Percentiles rank a stretch among this genome's conserved stretches.
Conservation (phyloP, 2,329 filamentous ascomycete species). For the Metarhizium anisopliae region DNA sequence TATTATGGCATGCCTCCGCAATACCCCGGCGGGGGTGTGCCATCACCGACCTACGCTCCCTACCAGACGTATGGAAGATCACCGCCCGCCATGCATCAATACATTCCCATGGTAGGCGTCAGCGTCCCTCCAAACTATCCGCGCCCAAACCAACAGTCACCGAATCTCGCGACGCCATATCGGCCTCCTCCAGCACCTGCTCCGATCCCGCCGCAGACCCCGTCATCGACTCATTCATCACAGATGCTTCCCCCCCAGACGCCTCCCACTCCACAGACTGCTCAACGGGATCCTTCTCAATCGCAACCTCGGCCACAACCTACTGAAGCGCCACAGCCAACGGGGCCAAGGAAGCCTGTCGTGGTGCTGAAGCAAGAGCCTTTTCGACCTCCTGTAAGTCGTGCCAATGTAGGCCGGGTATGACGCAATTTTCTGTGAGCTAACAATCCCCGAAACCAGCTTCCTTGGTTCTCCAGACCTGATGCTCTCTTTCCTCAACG, state of each 20-base stretch:
- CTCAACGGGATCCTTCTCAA: slow-evolving; percentile 18
- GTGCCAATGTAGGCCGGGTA: not conserved
- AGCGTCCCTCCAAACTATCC: slow-evolving; percentile 37
- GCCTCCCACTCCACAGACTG: slow-evolving; percentile 35
- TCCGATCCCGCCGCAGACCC: slow-evolving; percentile 38
- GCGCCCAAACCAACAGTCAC: slow-evolving; percentile 40
- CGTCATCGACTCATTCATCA: slow-evolving; percentile 43
- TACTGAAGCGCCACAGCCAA: not conserved
- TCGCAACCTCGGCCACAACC: slow-evolving; percentile 6
- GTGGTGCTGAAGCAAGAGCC: slow-evolving; percentile 14
- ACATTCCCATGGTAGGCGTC: slow-evolving; percentile 41
- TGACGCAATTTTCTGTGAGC: not conserved
- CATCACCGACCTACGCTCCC: slow-evolving; percentile 36
- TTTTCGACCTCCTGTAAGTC: slow-evolving; percentile 45
- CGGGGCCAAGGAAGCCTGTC: slow-evolving; percentile 3
- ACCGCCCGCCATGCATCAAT: slow-evolving; percentile 45
- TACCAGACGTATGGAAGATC: slow-evolving; percentile 42
- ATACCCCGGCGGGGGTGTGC: slow-evolving; percentile 44
- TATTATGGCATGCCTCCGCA: slow-evolving; percentile 50
- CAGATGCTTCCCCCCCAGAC: slow-evolving; percentile 34
- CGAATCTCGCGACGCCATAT: slow-evolving; percentile 47
- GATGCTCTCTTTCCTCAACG: slow-evolving; percentile 40
- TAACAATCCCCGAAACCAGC: slow-evolving; percentile 22
- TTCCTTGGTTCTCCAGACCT: slow-evolving; percentile 49
- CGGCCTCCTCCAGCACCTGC: slow-evolving; percentile 39